Conservation (phyloP, 495 filamentous ascomycete genomes). For the Aspergillus campestris region DNA sequence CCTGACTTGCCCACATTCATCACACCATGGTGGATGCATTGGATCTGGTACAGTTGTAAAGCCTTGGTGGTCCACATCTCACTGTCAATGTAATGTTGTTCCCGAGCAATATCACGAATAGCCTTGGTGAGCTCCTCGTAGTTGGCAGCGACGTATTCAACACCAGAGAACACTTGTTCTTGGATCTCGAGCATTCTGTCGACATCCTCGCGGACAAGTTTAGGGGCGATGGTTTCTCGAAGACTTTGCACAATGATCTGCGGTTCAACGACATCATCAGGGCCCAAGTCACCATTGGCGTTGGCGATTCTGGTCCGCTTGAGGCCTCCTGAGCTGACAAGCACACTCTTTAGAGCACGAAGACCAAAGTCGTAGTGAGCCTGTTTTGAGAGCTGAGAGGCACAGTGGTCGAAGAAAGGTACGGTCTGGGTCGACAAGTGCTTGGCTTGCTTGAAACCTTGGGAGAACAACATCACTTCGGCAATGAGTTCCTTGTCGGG, state of each 20-base stretch:
- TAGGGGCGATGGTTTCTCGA: slow-evolving; percentile 95
- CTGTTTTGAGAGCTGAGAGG: slow-evolving; percentile 76
- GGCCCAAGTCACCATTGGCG: slow-evolving; percentile 46
- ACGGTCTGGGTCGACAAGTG: slow-evolving; percentile 87
- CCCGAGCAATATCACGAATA: slow-evolving; percentile 71
- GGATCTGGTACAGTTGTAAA: slow-evolving; percentile 93
- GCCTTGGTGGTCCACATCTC: slow-evolving; percentile 96
- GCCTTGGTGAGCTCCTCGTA: slow-evolving; percentile 69
- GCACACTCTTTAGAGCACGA: slow-evolving; percentile 94
- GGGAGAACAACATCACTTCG: slow-evolving; percentile 99
- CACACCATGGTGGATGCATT: slow-evolving; percentile 95
- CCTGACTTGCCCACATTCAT: slow-evolving; percentile 99
- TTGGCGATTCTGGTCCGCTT: slow-evolving; percentile 73
- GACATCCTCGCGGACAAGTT: slow-evolving; percentile 86
- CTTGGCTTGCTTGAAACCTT: slow-evolving; percentile 96
- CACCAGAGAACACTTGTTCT: slow-evolving; percentile 77
- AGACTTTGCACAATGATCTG: slow-evolving; percentile 98
- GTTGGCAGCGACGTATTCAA: slow-evolving; percentile 85
- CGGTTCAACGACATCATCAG: slow-evolving; percentile 77
- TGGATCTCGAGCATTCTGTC: slow-evolving; percentile 82
- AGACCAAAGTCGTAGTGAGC: slow-evolving; percentile 98
- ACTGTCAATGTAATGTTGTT: slow-evolving; percentile 77
- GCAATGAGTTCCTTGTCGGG: slow-evolving; percentile 99
- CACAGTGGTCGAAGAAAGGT: slow-evolving; percentile 93
- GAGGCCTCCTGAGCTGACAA: slow-evolving; percentile 91